Evolutionary conservation across 2,329 filamentous ascomycete genomes (phyloP).

Genomic region (Diplodia sapinea): DNA sequence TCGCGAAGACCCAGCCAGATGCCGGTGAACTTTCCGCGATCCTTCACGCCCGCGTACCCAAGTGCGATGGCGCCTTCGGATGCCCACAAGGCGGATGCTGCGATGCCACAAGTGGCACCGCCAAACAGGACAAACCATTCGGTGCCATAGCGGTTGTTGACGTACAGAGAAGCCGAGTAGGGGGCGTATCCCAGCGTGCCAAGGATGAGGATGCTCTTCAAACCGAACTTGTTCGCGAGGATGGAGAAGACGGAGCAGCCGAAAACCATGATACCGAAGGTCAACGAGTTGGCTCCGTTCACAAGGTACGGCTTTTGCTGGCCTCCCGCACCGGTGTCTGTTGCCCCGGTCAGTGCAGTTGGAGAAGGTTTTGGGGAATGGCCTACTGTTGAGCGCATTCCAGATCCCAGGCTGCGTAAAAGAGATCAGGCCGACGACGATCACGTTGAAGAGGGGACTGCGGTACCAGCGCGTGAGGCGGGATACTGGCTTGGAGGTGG

Average conservation of each 20-base stretch:
- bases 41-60: conserved; percentile 54
- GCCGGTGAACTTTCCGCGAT: conserved; percentile 44
- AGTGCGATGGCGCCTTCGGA: conserved; percentile 51
- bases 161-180: conserved; percentile 40
- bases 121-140: conserved; percentile 46
- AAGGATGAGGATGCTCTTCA: conserved; percentile 44
- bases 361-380: neutral
- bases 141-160: conserved; percentile 43
- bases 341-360: neutral
- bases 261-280: conserved; percentile 28
- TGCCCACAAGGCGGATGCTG: conserved; percentile 50
- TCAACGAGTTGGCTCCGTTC: conserved; percentile 21
- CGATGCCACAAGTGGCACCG: conserved; percentile 44
- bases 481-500: conserved; percentile 4
- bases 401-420: conserved; percentile 58
- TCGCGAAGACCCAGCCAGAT: conserved; percentile 62
- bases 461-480: conserved; percentile 42
- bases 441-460: conserved; percentile 55
- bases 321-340: conserved; percentile 19
- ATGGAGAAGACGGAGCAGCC: conserved; percentile 12
- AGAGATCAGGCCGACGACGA: conserved; percentile 53
- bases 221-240: conserved; percentile 49
- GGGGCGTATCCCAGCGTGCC: conserved; percentile 44
- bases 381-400: conserved; percentile 50
- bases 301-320: conserved; percentile 13